phyloP scores from a whole-genome alignment of 2,329 filamentous ascomycete genomes.

The Verticillium tricorpus region DNA sequence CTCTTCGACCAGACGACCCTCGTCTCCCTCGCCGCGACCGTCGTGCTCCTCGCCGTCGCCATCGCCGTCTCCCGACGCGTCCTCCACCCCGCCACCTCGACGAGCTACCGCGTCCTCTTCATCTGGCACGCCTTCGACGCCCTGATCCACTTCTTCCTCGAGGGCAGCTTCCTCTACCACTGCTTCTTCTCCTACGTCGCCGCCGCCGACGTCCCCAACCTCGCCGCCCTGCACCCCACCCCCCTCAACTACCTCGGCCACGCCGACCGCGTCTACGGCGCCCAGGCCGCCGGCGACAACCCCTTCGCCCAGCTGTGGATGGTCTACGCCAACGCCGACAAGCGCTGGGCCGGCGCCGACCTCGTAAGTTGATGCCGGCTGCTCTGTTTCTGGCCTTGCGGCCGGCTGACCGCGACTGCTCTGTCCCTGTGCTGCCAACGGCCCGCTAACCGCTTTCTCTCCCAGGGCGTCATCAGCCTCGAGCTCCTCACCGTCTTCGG shows the following conservation, averaged over 20 bases:
- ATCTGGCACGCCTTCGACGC: conserved; percentile 94
- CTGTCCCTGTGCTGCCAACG: too few relatives aligned
- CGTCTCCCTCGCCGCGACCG: conserved; percentile 50
- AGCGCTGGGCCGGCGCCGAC: conserved; percentile 60
- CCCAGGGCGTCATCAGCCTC: conserved; percentile 50
- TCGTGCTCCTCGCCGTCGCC: conserved; percentile 47
- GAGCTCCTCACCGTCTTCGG: conserved; percentile 63
- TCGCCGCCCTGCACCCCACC: conserved; percentile 37
- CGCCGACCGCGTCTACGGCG: conserved; percentile 47
- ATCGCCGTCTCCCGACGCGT: conserved; percentile 42
- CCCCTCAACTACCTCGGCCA: conserved; percentile 49
- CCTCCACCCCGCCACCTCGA: conserved; percentile 44
- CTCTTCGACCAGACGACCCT: conserved; percentile 58
- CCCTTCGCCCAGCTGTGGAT: conserved; percentile 60
- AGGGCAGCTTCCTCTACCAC: conserved; percentile 88
- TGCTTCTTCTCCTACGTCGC: conserved; percentile 70
- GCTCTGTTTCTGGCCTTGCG: too few relatives aligned
- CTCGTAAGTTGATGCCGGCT: conserved; percentile 31
- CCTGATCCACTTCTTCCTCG: conserved; percentile 84
- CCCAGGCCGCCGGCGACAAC: conserved; percentile 50
- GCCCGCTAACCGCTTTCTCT: too few relatives aligned
- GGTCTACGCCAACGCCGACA: conserved; percentile 63
- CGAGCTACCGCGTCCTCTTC: conserved; percentile 71
- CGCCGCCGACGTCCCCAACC: conserved; percentile 24
- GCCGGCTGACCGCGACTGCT: too few relatives aligned